Evolutionary conservation across 2,329 filamentous ascomycete genomes (phyloP).

Genomic region (Pseudogymnoascus sp.): DNA sequence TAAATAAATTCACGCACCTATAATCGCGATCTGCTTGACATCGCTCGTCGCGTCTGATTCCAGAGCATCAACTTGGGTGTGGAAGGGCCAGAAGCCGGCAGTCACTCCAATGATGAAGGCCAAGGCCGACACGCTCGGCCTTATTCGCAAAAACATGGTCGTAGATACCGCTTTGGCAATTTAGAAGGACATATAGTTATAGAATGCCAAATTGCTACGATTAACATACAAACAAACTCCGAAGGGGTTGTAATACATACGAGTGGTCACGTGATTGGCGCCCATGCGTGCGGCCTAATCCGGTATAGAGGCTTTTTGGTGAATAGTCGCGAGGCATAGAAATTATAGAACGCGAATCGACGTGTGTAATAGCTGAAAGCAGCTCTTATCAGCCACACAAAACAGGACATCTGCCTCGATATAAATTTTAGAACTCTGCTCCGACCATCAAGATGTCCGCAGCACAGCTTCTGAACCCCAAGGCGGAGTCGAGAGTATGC

Average conservation of each 20-base stretch:
- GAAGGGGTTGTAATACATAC: neutral
- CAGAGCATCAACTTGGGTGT: conserved; percentile 17
- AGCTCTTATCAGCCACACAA: conserved; percentile 8
- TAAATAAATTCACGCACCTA: conserved; percentile 23
- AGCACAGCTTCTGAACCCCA: conserved; percentile 95
- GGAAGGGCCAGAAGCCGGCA: conserved; percentile 27
- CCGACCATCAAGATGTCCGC: conserved; percentile 67
- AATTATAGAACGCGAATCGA: conserved; percentile 11
- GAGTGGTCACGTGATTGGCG: neutral
- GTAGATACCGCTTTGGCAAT: neutral
- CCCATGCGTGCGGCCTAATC: conserved; percentile 1
- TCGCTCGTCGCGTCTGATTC: conserved; percentile 17
- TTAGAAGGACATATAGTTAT: neutral
- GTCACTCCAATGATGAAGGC: conserved; percentile 19
- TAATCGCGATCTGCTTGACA: conserved; percentile 29
- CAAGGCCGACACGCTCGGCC: conserved; percentile 17
- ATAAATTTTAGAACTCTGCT: conserved; percentile 14
- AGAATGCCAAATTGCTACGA: neutral
- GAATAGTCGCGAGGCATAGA: conserved; percentile 11
- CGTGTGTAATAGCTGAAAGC: conserved; percentile 5
- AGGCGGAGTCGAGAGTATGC: conserved; percentile 92
- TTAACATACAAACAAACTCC: neutral
- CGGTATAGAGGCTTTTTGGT: conserved; percentile 9
- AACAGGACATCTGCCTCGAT: conserved; percentile 13
- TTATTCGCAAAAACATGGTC: neutral